A percentile compares a stretch with the other conserved stretches of the same genome.
phyloP scores from a whole-genome alignment of 257 asterid species.

The Verbena officinalis region DNA sequence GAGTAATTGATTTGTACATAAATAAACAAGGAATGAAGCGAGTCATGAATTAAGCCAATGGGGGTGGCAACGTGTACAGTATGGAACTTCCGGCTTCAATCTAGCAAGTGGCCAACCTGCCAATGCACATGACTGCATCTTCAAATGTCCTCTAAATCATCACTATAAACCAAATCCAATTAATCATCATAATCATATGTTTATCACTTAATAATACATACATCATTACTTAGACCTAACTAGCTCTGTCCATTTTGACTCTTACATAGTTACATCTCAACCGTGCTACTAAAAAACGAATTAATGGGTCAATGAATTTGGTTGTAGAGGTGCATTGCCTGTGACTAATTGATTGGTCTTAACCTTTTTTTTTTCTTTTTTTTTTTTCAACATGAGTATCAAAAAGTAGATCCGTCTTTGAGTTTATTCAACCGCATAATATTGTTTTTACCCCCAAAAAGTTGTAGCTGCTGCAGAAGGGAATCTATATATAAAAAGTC shows the following conservation, averaged over 20 bases:
- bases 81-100: conserved; percentile 7
- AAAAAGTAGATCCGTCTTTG: neutral
- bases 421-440: conserved; percentile 6
- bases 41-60: too few species aligned
- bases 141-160: neutral
- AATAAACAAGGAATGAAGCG: too few species aligned
- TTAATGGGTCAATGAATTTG: conserved; percentile 21
- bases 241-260: conserved; percentile 20
- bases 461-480: neutral
- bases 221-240: neutral
- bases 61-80: conserved; percentile 28
- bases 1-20: too few species aligned
- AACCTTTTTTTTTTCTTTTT: too few species aligned
- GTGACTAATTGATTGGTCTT: conserved; percentile 27
- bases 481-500: neutral
- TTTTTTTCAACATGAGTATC: neutral
- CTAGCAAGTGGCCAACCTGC: conserved; percentile 25
- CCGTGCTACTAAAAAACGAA: neutral
- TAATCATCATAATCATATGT: neutral
- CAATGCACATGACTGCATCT: conserved; percentile 26
- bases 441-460: neutral
- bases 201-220: neutral
- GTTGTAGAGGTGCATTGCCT: conserved; percentile 8
- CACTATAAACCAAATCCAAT: neutral
- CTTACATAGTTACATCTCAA: neutral